These are phyloP conservation scores for Adansonia digitata DNA, from an alignment of 345 rosid species.

Conservation along the genomic window DNA sequence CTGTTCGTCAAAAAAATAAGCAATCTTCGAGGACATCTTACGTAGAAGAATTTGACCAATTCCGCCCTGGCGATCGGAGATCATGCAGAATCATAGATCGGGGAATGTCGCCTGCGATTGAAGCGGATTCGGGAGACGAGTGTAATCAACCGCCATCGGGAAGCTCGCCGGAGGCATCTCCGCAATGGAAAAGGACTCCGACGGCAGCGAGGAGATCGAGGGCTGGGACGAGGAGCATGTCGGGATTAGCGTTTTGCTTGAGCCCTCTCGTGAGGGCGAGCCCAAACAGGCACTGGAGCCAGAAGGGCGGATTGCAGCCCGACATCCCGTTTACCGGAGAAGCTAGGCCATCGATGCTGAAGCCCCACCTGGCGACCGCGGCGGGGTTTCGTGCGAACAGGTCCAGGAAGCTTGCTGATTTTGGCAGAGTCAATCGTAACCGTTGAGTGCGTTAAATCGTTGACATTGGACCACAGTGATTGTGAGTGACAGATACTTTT, in stretches of 20 bases:
- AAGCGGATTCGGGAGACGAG: constrained; percentile 29
- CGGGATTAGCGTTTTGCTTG: constrained; percentile 72
- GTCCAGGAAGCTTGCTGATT: constrained; percentile 86
- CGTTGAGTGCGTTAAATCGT: constrained; percentile 40
- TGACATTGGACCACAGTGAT: constrained; percentile 21
- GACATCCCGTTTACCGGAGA: constrained; percentile 38
- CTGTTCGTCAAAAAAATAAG: constrained; percentile 43
- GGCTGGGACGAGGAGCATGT: constrained; percentile 30
- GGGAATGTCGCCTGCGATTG: constrained; percentile 80
- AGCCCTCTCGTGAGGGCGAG: constrained; percentile 89
- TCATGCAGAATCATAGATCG: constrained; percentile 39
- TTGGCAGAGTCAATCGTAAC: constrained; percentile 70
- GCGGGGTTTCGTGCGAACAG: constrained; percentile 45
- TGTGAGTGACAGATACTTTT: neutral
- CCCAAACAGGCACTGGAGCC: constrained; percentile 58
- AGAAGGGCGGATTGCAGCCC: constrained; percentile 47
- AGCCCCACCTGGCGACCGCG: constrained; percentile 68
- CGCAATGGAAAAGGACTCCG: constrained; percentile 35
- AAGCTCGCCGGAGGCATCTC: constrained; percentile 42
- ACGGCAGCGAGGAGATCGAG: constrained; percentile 34
- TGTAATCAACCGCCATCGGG: constrained; percentile 26
- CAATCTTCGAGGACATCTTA: constrained; percentile 23
- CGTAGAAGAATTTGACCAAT: constrained; percentile 28
- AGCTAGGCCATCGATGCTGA: constrained; percentile 32
- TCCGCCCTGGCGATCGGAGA: constrained; percentile 22